Conservation (phyloP, 2,329 filamentous ascomycete genomes). For the Aspergillus texensis region DNA sequence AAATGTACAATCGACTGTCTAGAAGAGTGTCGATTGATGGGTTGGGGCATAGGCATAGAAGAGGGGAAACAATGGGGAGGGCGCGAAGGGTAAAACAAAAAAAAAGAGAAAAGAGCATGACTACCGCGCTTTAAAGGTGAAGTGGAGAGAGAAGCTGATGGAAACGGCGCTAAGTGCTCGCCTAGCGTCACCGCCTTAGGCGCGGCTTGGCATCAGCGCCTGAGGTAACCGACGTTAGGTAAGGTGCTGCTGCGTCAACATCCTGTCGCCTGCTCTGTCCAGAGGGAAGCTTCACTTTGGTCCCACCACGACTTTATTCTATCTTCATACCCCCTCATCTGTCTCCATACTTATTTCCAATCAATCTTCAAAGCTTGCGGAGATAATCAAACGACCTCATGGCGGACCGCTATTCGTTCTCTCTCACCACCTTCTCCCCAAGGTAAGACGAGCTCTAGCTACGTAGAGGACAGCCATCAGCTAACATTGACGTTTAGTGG, state of each 20-base stretch:
- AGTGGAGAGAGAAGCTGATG: constrained; percentile 15
- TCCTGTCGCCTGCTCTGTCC: constrained; percentile 33
- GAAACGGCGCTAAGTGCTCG: constrained; percentile 25
- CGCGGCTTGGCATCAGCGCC: constrained; percentile 20
- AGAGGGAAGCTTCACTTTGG: constrained; percentile 35
- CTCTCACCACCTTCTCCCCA: constrained; percentile 97
- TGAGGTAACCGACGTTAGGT: constrained; percentile 13
- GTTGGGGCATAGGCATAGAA: not conserved
- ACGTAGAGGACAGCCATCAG: constrained; percentile 17
- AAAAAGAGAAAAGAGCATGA: constrained; percentile 17
- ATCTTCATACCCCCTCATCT: constrained; percentile 18
- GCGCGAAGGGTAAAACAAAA: constrained; percentile 19
- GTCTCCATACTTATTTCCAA: not conserved
- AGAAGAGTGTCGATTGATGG: not conserved
- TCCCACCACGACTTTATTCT: constrained; percentile 21
- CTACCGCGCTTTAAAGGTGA: not conserved
- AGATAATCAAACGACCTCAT: constrained; percentile 55
- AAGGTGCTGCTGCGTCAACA: constrained; percentile 34
- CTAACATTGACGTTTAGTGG: constrained; percentile 67
- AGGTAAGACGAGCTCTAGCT: constrained; percentile 61
- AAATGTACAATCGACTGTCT: constrained; percentile 1
- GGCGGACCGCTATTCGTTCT: constrained; percentile 99
- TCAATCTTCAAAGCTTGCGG: constrained; percentile 18
- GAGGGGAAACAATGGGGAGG: constrained; percentile 6
- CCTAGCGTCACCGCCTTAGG: constrained; percentile 25